Evolutionary conservation across 75 land plant genomes (phyloP), one percentile per base, ranked within the genome.

Genomic region (Pinus taeda): DNA sequence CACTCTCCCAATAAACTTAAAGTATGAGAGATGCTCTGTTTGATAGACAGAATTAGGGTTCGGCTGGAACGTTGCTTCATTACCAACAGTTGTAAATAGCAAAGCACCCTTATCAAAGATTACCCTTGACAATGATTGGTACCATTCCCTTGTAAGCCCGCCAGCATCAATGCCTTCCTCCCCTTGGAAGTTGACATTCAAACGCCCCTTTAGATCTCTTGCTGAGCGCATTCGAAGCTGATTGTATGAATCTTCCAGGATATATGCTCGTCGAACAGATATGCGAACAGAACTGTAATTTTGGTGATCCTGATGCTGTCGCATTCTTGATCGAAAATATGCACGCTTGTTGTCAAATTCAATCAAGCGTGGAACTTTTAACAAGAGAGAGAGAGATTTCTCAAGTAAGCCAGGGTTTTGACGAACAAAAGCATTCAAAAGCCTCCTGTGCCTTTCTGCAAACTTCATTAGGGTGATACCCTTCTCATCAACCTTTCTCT

Each of bases 131-230:
- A 97, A 82, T 64, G 87, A 77, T 78, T 95, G 99, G 76, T 95
- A 97, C 99, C 99, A 97, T 79, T 97, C 99, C 73, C 99, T 88
- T 21, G 98, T 95, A 70, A 95, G 88, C 3, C 99, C 99, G 83
- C 99, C 99, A 62, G 98, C 99, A 91, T 97, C 98, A 79, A 97
- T 97, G 15, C 99, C 99, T 82, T 97, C 99, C 83, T 97, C 98
- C 60, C 99, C 98, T 89, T 97, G 99, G 60, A 97, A 97, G 73
- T 95, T 90, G 59, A 97, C 98, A 77, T 95, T 97, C 57, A 95
- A 74, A 76, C 92, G 86, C 15, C 99, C 99, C 70, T 94, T 96
- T 65, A 96, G 78, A 57, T 96, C 99, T 74, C 93, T 93, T 49
- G 98, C 84, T 60, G 93, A 84, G 7, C 98, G 82, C 98, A 97